A percentile compares a stretch with the other conserved stretches of the same genome.
Evolutionary conservation across 345 rosid species (phyloP).

Genomic region (Turritis glabra): DNA sequence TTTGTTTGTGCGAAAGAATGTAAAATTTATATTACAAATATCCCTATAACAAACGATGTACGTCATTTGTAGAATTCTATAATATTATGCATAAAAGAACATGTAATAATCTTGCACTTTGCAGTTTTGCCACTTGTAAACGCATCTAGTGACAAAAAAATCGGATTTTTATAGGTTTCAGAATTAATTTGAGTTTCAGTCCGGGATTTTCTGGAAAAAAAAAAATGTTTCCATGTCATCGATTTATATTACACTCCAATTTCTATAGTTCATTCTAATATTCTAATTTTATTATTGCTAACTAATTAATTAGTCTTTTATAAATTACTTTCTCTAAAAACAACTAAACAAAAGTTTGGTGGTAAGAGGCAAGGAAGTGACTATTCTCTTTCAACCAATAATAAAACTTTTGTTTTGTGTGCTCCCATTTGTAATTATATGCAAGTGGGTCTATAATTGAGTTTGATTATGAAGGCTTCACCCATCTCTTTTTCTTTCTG

Average conservation of each 20-base stretch:
- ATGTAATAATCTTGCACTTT: background rate
- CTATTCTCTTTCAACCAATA: conserved; percentile 32
- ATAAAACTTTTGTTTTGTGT: conserved; percentile 31
- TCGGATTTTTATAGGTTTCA: too few relatives aligned
- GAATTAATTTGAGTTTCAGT: too few relatives aligned
- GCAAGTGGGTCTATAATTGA: conserved; percentile 41
- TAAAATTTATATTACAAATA: background rate
- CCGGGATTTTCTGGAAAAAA: too few relatives aligned
- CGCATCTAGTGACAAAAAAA: too few relatives aligned
- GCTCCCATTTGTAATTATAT: conserved; percentile 30
- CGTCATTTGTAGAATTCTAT: background rate
- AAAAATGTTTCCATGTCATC: background rate
- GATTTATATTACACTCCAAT: background rate
- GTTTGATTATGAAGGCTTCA: conserved; percentile 31
- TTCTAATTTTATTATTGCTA: background rate
- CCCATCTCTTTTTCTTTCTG: background rate
- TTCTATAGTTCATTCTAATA: background rate
- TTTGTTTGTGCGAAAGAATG: background rate
- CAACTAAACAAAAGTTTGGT: conserved; percentile 21
- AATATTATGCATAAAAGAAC: background rate
- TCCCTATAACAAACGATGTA: background rate
- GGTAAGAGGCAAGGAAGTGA: conserved; percentile 18
- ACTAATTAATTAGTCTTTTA: background rate
- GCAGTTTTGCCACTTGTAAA: too few relatives aligned
- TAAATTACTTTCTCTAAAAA: background rate